Evolutionary conservation across 176 grass and related monocot genomes (phyloP).

Genomic region (Cocos nucifera): DNA sequence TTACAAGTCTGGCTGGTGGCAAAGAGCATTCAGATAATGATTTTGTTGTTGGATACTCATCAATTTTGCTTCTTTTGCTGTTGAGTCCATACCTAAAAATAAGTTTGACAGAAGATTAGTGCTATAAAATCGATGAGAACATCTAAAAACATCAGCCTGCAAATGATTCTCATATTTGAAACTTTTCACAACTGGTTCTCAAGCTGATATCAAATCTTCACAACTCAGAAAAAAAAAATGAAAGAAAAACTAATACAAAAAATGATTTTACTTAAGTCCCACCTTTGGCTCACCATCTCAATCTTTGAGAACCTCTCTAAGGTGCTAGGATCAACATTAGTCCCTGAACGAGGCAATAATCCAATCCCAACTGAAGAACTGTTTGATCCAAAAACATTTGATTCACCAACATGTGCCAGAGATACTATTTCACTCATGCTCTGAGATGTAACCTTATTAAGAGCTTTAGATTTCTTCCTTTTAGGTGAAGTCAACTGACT

Average conservation of each 20-base stretch:
- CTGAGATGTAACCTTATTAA: neutral
- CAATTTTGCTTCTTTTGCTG: constrained; percentile 22
- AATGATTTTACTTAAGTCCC: neutral
- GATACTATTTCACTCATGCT: constrained; percentile 2
- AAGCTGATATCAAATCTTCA: too few species aligned
- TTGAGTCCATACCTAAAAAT: constrained; percentile 32
- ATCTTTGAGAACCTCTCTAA: constrained; percentile 36
- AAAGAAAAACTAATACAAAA: too few species aligned
- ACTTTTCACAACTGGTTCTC: too few species aligned
- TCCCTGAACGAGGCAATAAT: constrained; percentile 10
- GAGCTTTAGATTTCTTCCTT: constrained; percentile 14
- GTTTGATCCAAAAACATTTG: constrained; percentile 4
- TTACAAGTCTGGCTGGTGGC: constrained; percentile 20
- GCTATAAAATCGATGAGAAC: too few species aligned
- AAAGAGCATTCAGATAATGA: constrained; percentile 4
- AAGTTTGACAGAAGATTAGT: neutral
- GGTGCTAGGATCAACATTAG: constrained; percentile 24
- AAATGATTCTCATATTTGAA: too few species aligned
- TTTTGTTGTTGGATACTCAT: constrained; percentile 5
- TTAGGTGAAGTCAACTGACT: constrained; percentile 5
- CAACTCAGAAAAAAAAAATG: too few species aligned
- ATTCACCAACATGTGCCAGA: constrained; percentile 2
- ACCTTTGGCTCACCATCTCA: constrained; percentile 40
- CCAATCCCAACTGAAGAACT: constrained; percentile 16
- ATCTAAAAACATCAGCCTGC: too few species aligned